Evolutionary conservation across 2,329 filamentous ascomycete genomes (phyloP).

Genomic region (Beauveria scarabaeidicola): DNA sequence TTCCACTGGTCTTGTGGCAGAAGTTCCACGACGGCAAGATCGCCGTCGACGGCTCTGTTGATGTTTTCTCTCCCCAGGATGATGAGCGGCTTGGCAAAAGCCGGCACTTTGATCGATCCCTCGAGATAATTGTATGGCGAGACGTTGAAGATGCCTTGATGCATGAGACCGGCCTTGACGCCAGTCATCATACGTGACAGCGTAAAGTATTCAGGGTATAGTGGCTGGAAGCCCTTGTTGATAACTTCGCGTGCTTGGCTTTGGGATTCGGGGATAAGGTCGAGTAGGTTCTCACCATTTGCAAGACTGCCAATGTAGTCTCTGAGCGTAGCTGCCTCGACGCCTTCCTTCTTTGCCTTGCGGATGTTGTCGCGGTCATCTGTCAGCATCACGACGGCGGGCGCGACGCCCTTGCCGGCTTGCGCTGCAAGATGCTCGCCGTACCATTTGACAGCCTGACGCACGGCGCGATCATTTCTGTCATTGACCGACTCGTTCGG

Average conservation of each 20-base stretch:
- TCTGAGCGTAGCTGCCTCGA: conserved; percentile 59
- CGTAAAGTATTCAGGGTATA: conserved; percentile 85
- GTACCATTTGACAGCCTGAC: conserved; percentile 85
- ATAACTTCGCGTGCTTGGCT: conserved; percentile 50
- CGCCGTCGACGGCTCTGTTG: conserved; percentile 86
- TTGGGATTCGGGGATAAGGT: conserved; percentile 82
- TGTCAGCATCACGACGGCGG: conserved; percentile 84
- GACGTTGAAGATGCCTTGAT: conserved; percentile 93
- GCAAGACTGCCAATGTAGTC: conserved; percentile 81
- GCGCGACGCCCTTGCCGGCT: conserved; percentile 38
- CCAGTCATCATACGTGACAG: conserved; percentile 93
- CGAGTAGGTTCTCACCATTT: conserved; percentile 75
- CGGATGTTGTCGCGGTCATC: conserved; percentile 82
- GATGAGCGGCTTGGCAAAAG: conserved; percentile 82
- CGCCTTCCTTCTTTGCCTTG: conserved; percentile 67
- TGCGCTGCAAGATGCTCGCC: conserved; percentile 66
- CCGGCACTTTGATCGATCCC: conserved; percentile 79
- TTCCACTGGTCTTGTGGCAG: conserved; percentile 96
- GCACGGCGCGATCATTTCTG: conserved; percentile 86
- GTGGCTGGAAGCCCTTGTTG: conserved; percentile 55
- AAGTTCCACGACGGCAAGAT: conserved; percentile 87
- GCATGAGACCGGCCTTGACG: conserved; percentile 76
- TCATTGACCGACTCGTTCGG: conserved; percentile 87
- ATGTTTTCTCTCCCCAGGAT: conserved; percentile 91
- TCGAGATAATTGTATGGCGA: conserved; percentile 98